Evolutionary conservation across 148 eudicot genomes (phyloP).

Genomic region (Cornus controversa): DNA sequence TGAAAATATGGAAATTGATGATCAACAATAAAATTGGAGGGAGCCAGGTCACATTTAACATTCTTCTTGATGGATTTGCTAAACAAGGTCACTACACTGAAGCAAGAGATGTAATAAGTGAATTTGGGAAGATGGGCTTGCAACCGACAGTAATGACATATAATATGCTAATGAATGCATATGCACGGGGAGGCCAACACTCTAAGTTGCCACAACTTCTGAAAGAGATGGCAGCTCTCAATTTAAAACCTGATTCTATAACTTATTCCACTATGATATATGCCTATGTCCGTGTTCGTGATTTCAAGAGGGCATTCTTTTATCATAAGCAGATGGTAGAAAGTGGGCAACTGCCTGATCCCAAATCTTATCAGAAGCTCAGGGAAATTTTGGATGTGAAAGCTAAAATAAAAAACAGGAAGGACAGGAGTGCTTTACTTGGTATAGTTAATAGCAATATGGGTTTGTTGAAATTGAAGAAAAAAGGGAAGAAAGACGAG

Average conservation of each 20-base stretch:
- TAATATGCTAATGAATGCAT: constrained; percentile 94
- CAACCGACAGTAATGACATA: constrained; percentile 87
- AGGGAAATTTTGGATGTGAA: constrained; percentile 77
- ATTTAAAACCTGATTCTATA: constrained; percentile 78
- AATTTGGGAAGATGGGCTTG: constrained; percentile 76
- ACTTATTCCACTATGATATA: constrained; percentile 91
- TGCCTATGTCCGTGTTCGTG: constrained; percentile 82
- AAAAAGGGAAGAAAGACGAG: constrained; percentile 79
- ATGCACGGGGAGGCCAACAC: constrained; percentile 89
- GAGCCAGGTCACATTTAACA: constrained; percentile 78
- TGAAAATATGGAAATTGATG: constrained; percentile 90
- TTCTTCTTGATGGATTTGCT: constrained; percentile 87
- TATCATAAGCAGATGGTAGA: constrained; percentile 91
- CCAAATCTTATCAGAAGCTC: constrained; percentile 66
- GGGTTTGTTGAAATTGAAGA: constrained; percentile 58
- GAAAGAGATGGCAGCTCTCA: constrained; percentile 72
- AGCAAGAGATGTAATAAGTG: constrained; percentile 79
- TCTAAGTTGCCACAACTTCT: constrained; percentile 74
- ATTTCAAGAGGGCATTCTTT: constrained; percentile 82
- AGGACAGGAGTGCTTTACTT: constrained; percentile 71
- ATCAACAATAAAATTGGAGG: constrained; percentile 67
- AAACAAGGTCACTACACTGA: constrained; percentile 85
- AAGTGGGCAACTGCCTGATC: constrained; percentile 82
- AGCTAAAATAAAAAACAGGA: constrained; percentile 76
- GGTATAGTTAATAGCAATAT: constrained; percentile 72